These are phyloP conservation scores for Microdochium paspali DNA, from an alignment of 2,329 filamentous ascomycete species.

Conservation along the genomic window DNA sequence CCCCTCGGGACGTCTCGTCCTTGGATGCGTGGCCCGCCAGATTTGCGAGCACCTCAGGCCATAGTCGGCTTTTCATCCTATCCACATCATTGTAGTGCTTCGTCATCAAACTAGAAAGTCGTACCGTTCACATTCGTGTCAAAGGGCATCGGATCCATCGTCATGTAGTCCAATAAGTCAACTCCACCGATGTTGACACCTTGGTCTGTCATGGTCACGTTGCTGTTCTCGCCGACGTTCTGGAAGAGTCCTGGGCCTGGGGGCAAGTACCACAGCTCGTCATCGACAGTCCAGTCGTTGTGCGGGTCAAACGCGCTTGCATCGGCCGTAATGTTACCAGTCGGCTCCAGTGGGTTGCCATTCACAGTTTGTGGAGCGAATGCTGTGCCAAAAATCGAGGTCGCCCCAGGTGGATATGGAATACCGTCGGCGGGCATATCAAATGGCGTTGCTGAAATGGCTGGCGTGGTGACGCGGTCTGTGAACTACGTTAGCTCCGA, in stretches of 20 bases:
- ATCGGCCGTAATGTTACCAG: constrained; percentile 9
- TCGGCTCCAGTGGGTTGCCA: constrained; percentile 2
- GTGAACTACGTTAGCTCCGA: constrained; percentile 1
- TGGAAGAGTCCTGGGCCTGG: constrained; percentile 56
- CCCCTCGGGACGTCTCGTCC: no score
- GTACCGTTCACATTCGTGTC: not conserved
- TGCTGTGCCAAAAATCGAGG: constrained; percentile 37
- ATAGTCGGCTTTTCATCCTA: no score
- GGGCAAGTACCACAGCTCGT: constrained; percentile 60
- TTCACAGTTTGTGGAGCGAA: constrained; percentile 30
- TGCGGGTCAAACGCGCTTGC: constrained; percentile 35
- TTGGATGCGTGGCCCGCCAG: no score
- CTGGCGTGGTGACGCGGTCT: constrained; percentile 33
- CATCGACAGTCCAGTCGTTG: constrained; percentile 42
- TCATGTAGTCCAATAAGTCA: constrained; percentile 60
- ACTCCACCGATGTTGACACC: constrained; percentile 58
- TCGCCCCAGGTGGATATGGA: constrained; percentile 36
- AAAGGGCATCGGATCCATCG: constrained; percentile 32
- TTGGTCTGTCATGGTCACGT: constrained; percentile 57
- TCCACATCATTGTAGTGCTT: no score
- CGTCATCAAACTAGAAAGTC: not conserved
- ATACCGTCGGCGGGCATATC: constrained; percentile 46
- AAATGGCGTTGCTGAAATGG: constrained; percentile 55
- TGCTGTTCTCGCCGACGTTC: constrained; percentile 47
- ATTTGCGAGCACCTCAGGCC: no score